These are phyloP conservation scores for Pestalotiopsis sp. DNA, from an alignment of 2,329 filamentous ascomycete genomes.

Conservation along the genomic window DNA sequence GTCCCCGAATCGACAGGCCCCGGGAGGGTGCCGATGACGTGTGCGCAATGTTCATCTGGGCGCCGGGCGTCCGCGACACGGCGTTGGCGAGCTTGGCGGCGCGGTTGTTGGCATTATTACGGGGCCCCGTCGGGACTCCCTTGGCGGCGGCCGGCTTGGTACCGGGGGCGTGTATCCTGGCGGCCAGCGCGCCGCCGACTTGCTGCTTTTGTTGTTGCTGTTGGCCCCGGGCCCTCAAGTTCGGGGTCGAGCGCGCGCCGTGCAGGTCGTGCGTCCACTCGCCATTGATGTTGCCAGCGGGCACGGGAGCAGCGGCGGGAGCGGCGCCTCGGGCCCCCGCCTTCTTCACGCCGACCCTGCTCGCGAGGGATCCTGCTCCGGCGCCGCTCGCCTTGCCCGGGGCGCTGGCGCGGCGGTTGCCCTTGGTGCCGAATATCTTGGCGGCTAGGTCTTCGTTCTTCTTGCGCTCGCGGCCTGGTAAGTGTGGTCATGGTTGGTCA, in stretches of 20 bases:
- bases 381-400: conserved; percentile 44
- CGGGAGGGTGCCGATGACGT: conserved; percentile 32
- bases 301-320: conserved; percentile 28
- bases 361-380: conserved; percentile 62
- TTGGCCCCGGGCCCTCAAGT: conserved; percentile 40
- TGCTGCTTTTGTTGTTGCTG: conserved; percentile 24
- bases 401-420: conserved; percentile 58
- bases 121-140: conserved; percentile 15
- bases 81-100: conserved; percentile 47
- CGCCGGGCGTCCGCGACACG: conserved; percentile 27
- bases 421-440: conserved; percentile 64
- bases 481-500: conserved; percentile 10
- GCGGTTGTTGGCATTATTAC: conserved; percentile 32
- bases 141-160: conserved; percentile 24
- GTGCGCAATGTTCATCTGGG: conserved; percentile 28
- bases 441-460: conserved; percentile 73
- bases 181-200: conserved; percentile 43
- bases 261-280: conserved; percentile 76
- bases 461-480: conserved; percentile 68
- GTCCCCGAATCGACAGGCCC: conserved; percentile 72
- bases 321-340: conserved; percentile 43
- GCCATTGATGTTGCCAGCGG: conserved; percentile 60
- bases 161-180: conserved; percentile 46
- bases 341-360: conserved; percentile 74
- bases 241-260: conserved; percentile 42